Percentiles rank a stretch among this genome's conserved stretches.
Evolutionary conservation across 331 rosid species (phyloP).

Genomic region (Malus hybrid): DNA sequence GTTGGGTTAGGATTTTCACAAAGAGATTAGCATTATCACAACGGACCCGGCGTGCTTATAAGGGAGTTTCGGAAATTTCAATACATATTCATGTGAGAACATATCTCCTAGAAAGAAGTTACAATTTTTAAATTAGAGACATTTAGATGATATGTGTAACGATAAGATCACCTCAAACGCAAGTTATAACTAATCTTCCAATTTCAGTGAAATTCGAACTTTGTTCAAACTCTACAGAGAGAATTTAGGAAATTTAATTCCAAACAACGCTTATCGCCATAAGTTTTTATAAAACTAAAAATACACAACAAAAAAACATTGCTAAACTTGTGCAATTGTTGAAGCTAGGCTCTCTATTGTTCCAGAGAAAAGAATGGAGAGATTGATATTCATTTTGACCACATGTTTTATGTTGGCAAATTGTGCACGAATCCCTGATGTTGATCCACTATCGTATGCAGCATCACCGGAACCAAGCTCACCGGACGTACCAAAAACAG

Average conservation of each 20-base stretch:
- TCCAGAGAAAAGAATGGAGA: background rate
- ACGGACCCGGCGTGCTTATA: background rate
- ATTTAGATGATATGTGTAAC: background rate
- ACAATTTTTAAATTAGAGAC: background rate
- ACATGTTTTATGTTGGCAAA: background rate
- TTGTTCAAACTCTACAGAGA: background rate
- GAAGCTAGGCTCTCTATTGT: background rate
- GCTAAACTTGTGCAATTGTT: background rate
- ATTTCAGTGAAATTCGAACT: background rate
- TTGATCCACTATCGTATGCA: background rate
- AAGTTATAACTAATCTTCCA: background rate
- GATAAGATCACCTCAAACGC: background rate
- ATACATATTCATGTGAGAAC: background rate
- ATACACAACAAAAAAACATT: background rate
- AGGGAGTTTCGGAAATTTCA: background rate
- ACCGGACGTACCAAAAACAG: background rate
- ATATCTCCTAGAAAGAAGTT: too few relatives aligned
- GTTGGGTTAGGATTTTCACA: background rate
- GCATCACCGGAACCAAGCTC: background rate
- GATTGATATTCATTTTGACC: background rate
- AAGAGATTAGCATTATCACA: background rate
- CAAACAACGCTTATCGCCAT: background rate
- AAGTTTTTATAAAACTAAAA: background rate
- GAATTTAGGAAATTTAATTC: background rate
- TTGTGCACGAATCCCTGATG: constrained; percentile 1